Evolutionary conservation across 768 basidiomycete species (phyloP), one percentile per base, ranked within the genome.

Genomic region (Phylloporus scabripes): DNA sequence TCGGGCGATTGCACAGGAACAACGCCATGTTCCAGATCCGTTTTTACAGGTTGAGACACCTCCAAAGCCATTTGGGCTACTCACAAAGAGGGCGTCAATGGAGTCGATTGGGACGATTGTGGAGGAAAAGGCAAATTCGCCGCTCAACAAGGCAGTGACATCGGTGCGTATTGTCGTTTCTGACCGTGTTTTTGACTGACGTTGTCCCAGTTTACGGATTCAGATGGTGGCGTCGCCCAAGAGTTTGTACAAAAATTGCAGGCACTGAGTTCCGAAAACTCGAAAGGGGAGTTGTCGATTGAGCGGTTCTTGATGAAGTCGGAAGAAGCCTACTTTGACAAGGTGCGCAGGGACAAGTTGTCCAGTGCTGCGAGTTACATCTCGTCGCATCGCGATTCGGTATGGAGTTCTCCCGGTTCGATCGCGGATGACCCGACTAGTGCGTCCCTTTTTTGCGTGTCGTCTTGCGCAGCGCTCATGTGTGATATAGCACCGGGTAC

Each of bases 61-160:
- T 8, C 73, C 69, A 26, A 77, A 78, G 52, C 90, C 92, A 1
- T 94, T 95, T 67, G 88, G 88, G 45, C 57, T 72, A 10, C 88
- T 92, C 63, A 91, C 87, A 36, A 78, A 92, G 5, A 77, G 80
- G 6, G 83, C 85, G 0, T 93, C 91, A 1, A 82, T 87, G n/a
- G 93, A 95, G 60, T 92, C 91, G 5, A 93, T 95, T 48, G 82
- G 87, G 12, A 86, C 89, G 4, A 92, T 95, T 46, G 85, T 92
- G 26, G 91, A 93, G 54, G 92, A 95, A 58, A 95, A 95, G 73
- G 73, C 76, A 1, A 87, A 87, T 54, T 92, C 93, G 20, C 92
- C 93, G 10, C 72, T 95, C 51, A 96, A 96, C 73, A 95, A 94
- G 69, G 91, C 92, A 10, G 90, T 92, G 59, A 85, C 85, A 46